Percentiles rank a stretch among this genome's conserved stretches.
phyloP scores from a whole-genome alignment of 2,329 filamentous ascomycete genomes.

The Microdochium nivale region DNA sequence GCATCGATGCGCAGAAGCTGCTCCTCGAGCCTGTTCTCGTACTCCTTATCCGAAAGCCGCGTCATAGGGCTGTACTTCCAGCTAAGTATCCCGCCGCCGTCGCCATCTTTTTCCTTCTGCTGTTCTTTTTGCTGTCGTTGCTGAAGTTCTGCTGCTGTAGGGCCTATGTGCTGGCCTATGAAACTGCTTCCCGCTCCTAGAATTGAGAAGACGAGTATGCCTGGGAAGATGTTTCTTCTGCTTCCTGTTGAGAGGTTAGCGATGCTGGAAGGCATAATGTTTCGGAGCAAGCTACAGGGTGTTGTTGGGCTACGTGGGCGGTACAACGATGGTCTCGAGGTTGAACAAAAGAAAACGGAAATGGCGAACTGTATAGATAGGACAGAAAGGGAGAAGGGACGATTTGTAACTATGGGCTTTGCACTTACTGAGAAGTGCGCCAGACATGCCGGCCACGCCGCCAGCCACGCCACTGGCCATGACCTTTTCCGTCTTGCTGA shows the following conservation, averaged over 20 bases:
- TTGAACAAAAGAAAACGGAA: too few species aligned
- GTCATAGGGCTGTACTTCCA: slow-evolving; percentile 68
- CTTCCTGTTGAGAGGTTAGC: slow-evolving; percentile 30
- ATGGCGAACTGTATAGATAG: background rate
- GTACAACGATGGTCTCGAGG: too few species aligned
- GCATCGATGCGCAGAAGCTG: slow-evolving; percentile 64
- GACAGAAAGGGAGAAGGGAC: background rate
- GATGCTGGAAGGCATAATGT: background rate
- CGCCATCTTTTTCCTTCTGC: background rate
- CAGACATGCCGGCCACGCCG: slow-evolving; percentile 56
- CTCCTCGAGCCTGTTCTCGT: slow-evolving; percentile 60
- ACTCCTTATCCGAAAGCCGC: slow-evolving; percentile 61
- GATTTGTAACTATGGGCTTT: background rate
- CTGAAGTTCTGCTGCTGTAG: slow-evolving; percentile 1
- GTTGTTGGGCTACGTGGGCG: too few species aligned
- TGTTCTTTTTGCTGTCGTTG: background rate
- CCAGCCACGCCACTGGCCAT: slow-evolving; percentile 65
- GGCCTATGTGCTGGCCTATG: slow-evolving; percentile 10
- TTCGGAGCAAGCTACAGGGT: too few species aligned
- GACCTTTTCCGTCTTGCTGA: slow-evolving; percentile 50
- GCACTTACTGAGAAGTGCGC: slow-evolving; percentile 31
- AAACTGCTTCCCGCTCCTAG: slow-evolving; percentile 27
- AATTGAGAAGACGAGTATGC: slow-evolving; percentile 37
- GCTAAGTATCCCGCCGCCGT: slow-evolving; percentile 31
- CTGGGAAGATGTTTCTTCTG: slow-evolving; percentile 42